Percentiles rank a stretch among this genome's conserved stretches.
Evolutionary conservation across 1,139 yeast genomes (phyloP).

Genomic region (Yamadazyma atmosphaerica): DNA sequence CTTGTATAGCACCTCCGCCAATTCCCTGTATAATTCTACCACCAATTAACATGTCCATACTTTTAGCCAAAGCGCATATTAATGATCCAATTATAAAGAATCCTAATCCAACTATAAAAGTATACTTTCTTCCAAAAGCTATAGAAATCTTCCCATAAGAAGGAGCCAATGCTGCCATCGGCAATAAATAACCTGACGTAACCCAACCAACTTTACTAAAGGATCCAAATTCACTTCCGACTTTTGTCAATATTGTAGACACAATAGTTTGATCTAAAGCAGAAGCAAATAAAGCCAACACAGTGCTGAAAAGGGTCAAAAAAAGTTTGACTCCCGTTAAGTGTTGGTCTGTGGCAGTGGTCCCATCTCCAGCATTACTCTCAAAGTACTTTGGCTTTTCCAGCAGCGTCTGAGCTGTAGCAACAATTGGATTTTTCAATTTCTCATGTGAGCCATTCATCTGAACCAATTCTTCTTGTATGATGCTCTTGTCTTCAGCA

Average conservation of each 20-base stretch:
- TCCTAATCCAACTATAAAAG: constrained; percentile 49
- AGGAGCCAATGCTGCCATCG: constrained; percentile 58
- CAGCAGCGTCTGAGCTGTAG: too few relatives aligned
- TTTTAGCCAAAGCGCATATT: constrained; percentile 54
- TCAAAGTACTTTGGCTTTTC: constrained; percentile 34
- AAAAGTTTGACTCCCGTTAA: constrained; percentile 42
- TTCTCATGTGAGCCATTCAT: too few relatives aligned
- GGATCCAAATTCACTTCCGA: constrained; percentile 53
- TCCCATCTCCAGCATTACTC: constrained; percentile 61
- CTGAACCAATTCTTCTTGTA: too few relatives aligned
- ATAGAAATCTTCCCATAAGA: constrained; percentile 63
- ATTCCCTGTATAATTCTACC: constrained; percentile 72
- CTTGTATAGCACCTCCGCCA: constrained; percentile 72
- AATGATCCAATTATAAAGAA: constrained; percentile 66
- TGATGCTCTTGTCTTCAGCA: too few relatives aligned
- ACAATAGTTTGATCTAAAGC: constrained; percentile 73
- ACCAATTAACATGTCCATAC: constrained; percentile 63
- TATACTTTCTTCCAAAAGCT: constrained; percentile 59
- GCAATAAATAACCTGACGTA: constrained; percentile 58
- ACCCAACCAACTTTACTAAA: constrained; percentile 64
- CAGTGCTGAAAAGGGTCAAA: constrained; percentile 46
- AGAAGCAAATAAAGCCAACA: constrained; percentile 53
- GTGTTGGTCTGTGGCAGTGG: constrained; percentile 49
- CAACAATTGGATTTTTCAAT: too few relatives aligned
- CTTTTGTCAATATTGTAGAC: constrained; percentile 54